Evolutionary conservation across 2,329 filamentous ascomycete genomes (phyloP).

Genomic region (Penicillium italicum): DNA sequence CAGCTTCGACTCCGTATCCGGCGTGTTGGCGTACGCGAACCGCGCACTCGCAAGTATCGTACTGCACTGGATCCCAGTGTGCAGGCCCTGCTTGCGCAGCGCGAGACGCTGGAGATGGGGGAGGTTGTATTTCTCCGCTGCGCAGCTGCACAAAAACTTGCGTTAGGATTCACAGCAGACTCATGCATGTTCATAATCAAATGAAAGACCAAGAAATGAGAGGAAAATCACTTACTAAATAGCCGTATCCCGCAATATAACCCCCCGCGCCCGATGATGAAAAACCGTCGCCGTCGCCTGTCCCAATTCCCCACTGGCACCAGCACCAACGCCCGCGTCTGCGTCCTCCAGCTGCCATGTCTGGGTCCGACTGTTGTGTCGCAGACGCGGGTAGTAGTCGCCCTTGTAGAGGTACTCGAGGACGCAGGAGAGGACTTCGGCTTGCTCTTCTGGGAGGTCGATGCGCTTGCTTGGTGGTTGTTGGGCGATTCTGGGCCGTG

Average conservation of each 20-base stretch:
- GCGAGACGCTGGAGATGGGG: conserved; percentile 81
- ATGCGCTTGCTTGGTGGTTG: conserved; percentile 61
- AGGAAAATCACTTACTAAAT: conserved; percentile 60
- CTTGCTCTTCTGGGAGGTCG: conserved; percentile 77
- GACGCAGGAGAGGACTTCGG: conserved; percentile 84
- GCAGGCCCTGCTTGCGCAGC: conserved; percentile 83
- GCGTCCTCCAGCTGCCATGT: conserved; percentile 76
- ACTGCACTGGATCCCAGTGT: conserved; percentile 76
- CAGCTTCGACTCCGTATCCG: conserved; percentile 84
- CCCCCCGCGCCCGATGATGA: conserved; percentile 60
- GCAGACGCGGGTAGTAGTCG: conserved; percentile 80
- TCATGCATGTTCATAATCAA: background rate
- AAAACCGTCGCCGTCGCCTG: conserved; percentile 64
- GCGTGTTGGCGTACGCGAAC: conserved; percentile 84
- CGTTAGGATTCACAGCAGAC: background rate
- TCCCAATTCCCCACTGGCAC: background rate
- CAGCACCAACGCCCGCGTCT: conserved; percentile 36
- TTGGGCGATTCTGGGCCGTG: conserved; percentile 7
- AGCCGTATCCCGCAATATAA: conserved; percentile 81
- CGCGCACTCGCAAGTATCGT: conserved; percentile 85
- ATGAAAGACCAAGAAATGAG: background rate
- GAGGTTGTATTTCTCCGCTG: conserved; percentile 77
- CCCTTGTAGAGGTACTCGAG: conserved; percentile 93
- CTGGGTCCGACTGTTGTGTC: conserved; percentile 76
- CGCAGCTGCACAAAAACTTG: conserved; percentile 52